Evolutionary conservation across 2,329 filamentous ascomycete genomes (phyloP).

Genomic region (Metarhizium album): DNA sequence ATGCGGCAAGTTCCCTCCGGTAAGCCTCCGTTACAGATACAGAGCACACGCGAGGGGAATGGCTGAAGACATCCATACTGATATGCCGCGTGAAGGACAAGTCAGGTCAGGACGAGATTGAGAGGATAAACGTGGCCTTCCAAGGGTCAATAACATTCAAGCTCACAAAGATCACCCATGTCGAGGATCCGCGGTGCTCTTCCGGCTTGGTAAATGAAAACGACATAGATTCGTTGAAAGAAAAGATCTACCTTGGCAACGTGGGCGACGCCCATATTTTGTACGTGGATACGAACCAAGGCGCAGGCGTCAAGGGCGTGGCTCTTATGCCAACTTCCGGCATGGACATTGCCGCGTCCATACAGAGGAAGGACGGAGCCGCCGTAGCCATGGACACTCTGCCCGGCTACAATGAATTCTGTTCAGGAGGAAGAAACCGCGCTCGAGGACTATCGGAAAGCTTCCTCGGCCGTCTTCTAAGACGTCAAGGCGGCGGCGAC

Average conservation of each 20-base stretch:
- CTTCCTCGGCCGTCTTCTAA: not conserved
- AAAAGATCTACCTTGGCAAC: not conserved
- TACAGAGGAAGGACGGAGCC: not conserved
- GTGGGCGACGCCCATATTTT: not conserved
- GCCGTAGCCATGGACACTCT: not conserved
- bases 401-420: not conserved
- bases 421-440: not conserved
- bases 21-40: not conserved
- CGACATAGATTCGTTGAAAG: not conserved
- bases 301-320: not conserved
- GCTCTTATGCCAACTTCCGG: not conserved
- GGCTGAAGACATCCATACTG: not conserved
- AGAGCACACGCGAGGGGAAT: not conserved
- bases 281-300: not conserved
- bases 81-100: not conserved
- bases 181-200: not conserved
- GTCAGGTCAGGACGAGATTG: not conserved
- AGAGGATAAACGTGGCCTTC: not conserved
- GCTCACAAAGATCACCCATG: not conserved
- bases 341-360: not conserved
- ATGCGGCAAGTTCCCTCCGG: not conserved
- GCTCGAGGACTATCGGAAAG: not conserved
- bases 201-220: not conserved
- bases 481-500: not conserved
- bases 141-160: not conserved